These are phyloP conservation scores for Dipodascus geniculatus DNA, from an alignment of 805 yeast species.

Conservation along the genomic window DNA sequence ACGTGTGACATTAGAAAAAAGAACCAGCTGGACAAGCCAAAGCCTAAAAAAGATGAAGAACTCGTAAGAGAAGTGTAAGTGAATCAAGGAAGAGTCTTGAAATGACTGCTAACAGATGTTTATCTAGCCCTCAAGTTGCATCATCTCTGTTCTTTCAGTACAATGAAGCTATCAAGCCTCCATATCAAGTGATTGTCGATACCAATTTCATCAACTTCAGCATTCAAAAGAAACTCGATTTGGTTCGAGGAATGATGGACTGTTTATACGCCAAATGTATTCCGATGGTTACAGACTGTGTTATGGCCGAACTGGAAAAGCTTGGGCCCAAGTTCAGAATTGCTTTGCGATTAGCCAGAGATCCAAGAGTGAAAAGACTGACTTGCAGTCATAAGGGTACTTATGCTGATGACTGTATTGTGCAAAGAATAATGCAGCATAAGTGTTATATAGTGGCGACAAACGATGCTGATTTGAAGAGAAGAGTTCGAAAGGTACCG, in stretches of 20 bases:
- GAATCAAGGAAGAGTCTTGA: not conserved
- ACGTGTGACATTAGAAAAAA: conserved; percentile 26
- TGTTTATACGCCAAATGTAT: conserved; percentile 88
- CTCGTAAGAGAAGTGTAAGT: conserved; percentile 43
- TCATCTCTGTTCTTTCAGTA: conserved; percentile 91
- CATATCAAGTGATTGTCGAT: conserved; percentile 91
- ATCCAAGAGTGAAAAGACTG: conserved; percentile 78
- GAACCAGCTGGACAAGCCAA: conserved; percentile 23
- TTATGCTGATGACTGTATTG: conserved; percentile 96
- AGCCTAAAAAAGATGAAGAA: conserved; percentile 53
- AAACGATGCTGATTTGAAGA: conserved; percentile 91
- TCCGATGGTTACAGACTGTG: conserved; percentile 94
- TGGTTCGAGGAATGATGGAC: conserved; percentile 97
- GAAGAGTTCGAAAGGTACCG: conserved; percentile 90
- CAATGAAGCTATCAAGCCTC: conserved; percentile 93
- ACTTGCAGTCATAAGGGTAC: conserved; percentile 92
- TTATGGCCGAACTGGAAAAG: conserved; percentile 94
- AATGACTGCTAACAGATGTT: conserved; percentile 18
- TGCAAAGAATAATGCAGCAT: conserved; percentile 86
- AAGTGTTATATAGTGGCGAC: conserved; percentile 97
- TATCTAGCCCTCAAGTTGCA: conserved; percentile 74
- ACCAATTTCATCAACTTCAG: conserved; percentile 95
- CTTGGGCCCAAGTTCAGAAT: conserved; percentile 90
- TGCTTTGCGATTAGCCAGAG: conserved; percentile 85
- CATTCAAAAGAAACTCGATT: conserved; percentile 88